These are phyloP conservation scores for Metschnikowia orientalis DNA, from an alignment of 805 yeast species.

Conservation along the genomic window DNA sequence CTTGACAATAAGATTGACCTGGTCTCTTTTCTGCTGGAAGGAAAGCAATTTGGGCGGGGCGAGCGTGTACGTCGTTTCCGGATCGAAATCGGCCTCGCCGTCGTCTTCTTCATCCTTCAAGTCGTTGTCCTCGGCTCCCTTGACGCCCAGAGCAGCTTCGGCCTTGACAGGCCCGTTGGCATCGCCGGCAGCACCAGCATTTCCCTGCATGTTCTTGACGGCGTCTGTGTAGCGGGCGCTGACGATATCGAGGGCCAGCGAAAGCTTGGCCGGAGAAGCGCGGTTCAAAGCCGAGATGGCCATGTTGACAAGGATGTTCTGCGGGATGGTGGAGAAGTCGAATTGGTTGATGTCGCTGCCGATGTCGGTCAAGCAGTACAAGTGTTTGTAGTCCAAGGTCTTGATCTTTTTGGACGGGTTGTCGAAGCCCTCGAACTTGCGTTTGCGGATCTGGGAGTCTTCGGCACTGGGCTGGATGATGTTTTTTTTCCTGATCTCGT, in stretches of 20 bases:
- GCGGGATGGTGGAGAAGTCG: constrained; percentile 67
- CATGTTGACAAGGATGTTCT: constrained; percentile 57
- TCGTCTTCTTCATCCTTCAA: constrained; percentile 19
- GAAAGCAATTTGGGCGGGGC: constrained; percentile 57
- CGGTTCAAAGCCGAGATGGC: constrained; percentile 62
- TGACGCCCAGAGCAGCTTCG: constrained; percentile 12
- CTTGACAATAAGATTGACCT: constrained; percentile 52
- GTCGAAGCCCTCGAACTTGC: constrained; percentile 41
- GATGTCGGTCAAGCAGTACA: constrained; percentile 64
- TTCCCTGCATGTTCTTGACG: constrained; percentile 15
- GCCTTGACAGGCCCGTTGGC: no score
- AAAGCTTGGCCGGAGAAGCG: constrained; percentile 48
- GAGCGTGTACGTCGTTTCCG: constrained; percentile 44
- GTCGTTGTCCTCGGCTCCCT: constrained; percentile 14
- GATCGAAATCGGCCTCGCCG: constrained; percentile 27
- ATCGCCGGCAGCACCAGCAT: no score
- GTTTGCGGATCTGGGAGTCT: constrained; percentile 31
- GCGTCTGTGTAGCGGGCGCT: constrained; percentile 57
- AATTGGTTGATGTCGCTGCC: constrained; percentile 59
- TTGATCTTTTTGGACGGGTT: constrained; percentile 29
- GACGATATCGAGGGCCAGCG: constrained; percentile 66
- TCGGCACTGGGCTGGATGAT: constrained; percentile 25
- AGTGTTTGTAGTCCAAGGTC: constrained; percentile 46
- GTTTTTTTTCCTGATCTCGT: constrained; percentile 39
- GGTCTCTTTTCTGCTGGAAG: constrained; percentile 52